Evolutionary conservation across 192 early-diverging fungal species (phyloP).

Genomic region (Mycoemilia scoparia): DNA sequence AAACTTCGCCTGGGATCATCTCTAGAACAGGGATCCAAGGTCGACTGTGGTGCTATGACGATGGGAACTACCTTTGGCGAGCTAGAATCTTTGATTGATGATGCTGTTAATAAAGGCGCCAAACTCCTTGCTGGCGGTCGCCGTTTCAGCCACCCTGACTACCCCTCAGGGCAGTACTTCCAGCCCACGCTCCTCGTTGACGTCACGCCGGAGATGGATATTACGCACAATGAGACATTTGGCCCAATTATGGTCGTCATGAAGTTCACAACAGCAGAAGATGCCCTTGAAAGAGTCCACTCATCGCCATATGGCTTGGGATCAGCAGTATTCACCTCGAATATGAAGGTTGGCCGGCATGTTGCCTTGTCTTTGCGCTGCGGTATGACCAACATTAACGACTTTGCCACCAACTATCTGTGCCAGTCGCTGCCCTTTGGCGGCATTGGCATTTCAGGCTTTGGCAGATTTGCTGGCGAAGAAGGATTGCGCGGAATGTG

Average conservation of each 20-base stretch:
- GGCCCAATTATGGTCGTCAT: slow-evolving; percentile 67
- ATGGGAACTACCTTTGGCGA: slow-evolving; percentile 37
- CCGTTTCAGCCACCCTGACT: slow-evolving; percentile 44
- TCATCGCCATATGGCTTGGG: slow-evolving; percentile 57
- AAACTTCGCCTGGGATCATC: slow-evolving; percentile 49
- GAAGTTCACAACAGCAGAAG: slow-evolving; percentile 45
- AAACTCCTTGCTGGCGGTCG: slow-evolving; percentile 50
- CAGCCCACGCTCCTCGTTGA: slow-evolving; percentile 61
- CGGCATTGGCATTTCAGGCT: slow-evolving; percentile 59
- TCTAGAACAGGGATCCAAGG: slow-evolving; percentile 36
- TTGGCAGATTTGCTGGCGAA: slow-evolving; percentile 54
- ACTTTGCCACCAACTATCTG: slow-evolving; percentile 70
- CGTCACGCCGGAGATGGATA: slow-evolving; percentile 55
- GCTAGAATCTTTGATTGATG: slow-evolving; percentile 46
- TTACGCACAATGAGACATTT: slow-evolving; percentile 58
- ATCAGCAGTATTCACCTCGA: slow-evolving; percentile 56
- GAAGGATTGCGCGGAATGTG: slow-evolving; percentile 58
- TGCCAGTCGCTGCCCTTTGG: slow-evolving; percentile 71
- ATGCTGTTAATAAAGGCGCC: slow-evolving; percentile 63
- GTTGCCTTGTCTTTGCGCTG: slow-evolving; percentile 43
- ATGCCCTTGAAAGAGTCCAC: slow-evolving; percentile 50
- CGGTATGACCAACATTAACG: slow-evolving; percentile 76
- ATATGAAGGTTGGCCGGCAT: slow-evolving; percentile 36
- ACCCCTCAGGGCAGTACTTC: slow-evolving; percentile 65
- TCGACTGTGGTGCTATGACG: slow-evolving; percentile 75